These are phyloP conservation scores for Zygotorulaspora danielsina DNA, from an alignment of 805 yeast species.

Conservation along the genomic window DNA sequence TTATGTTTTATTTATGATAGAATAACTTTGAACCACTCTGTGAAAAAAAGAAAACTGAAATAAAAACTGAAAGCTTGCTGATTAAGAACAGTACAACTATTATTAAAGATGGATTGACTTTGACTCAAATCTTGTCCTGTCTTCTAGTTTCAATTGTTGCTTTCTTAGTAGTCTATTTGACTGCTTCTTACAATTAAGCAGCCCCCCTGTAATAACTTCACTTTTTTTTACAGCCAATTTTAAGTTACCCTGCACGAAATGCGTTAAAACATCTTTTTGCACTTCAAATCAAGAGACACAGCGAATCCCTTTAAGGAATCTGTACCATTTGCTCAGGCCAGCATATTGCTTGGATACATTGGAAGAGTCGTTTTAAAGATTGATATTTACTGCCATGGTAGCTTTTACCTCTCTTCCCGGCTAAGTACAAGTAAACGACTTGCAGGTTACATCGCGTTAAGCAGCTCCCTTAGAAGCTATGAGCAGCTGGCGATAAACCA, in stretches of 20 bases:
- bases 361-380: no score
- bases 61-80: neutral
- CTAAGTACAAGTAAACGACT: no score
- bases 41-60: neutral
- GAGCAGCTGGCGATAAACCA: no score
- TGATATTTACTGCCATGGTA: no score
- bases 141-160: slow-evolving; percentile 1
- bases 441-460: no score
- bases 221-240: slow-evolving; percentile 13
- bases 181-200: slow-evolving; percentile 2
- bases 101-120: neutral
- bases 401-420: no score
- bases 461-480: no score
- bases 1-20: slow-evolving; percentile 4
- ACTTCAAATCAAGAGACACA: no score
- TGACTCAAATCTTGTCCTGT: slow-evolving; percentile 1
- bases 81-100: slow-evolving; percentile 2
- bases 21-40: slow-evolving; percentile 5
- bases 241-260: slow-evolving; percentile 10
- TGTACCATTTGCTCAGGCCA: no score
- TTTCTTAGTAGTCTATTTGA: neutral
- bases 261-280: neutral
- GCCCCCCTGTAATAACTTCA: slow-evolving; percentile 9
- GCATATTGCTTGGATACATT: no score
- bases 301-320: no score